Evolutionary conservation across 73 alveolate species (phyloP), one percentile per base, ranked within the genome.

Genomic region (Paramecium biaurelia): DNA sequence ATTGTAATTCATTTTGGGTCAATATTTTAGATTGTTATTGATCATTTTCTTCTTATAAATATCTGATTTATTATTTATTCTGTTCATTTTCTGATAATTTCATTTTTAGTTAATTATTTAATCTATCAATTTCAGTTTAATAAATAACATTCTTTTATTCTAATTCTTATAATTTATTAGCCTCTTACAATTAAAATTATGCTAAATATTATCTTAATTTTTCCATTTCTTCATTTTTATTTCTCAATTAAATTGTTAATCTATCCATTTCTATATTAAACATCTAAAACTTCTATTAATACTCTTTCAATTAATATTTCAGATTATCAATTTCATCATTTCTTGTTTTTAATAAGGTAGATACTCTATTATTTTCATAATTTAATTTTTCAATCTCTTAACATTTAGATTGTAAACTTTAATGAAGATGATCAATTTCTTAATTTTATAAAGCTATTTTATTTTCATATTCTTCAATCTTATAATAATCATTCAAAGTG

Each of bases 381-480:
- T 20, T 74, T 37, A 74, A 37, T 41, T 41, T 74, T 1, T 74
- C 87, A 5, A 74, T 34, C 34, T 74, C 87, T 37, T 74, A 32
- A 34, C 59, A 74, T 5, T 74, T 74, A 0, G 63, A 14, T 34
- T 41, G 26, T 74, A 74, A 35, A 32, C 87, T 32, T 34, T 74
- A 74, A 74, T 74, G 87, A 37, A 74, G 59, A n/a, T 26, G 57
- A 1, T 74, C 87, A 5, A 74, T 74, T 41, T 74, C 87, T 35
- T 74, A 74, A 41, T 41, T 41, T n/a, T 74, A 32, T 37, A 74
- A 74, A 6, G 87, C 87, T 34, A 74, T 74, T 37, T 74, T 74
- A 74, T 74, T 74, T 35, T 74, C 87, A 74, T 74, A 74, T 28
- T 74, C 87, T 74, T 74, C 87, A 15, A 74, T 74, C 15, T 74